A percentile compares a stretch with the other conserved stretches of the same genome.
Evolutionary conservation across 805 yeast genomes (phyloP).

Genomic region (Brettanomyces sp.): DNA sequence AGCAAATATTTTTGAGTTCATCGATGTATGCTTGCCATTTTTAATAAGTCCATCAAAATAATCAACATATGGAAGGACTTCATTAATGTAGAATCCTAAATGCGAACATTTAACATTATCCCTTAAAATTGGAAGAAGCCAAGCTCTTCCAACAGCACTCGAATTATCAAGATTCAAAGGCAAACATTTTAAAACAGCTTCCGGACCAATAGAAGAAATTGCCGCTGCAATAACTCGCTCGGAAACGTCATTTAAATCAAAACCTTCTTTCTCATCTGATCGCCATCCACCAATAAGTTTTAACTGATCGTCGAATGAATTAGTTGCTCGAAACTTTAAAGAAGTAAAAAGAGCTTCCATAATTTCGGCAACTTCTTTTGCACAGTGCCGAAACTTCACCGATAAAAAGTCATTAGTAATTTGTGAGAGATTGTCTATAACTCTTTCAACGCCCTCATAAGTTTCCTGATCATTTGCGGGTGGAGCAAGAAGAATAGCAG

Average conservation of each 20-base stretch:
- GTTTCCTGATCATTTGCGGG: constrained; percentile 36
- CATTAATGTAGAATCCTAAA: constrained; percentile 49
- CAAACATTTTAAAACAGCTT: constrained; percentile 57
- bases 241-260: constrained; percentile 62
- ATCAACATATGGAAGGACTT: constrained; percentile 58
- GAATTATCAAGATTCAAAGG: constrained; percentile 72
- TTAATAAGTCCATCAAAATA: constrained; percentile 42
- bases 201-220: constrained; percentile 79
- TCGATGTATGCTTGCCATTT: constrained; percentile 40
- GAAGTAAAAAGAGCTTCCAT: constrained; percentile 53
- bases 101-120: constrained; percentile 72
- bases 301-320: constrained; percentile 59
- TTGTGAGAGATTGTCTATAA: constrained; percentile 42
- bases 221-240: constrained; percentile 78
- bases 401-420: constrained; percentile 47
- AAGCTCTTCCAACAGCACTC: constrained; percentile 76
- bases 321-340: constrained; percentile 57
- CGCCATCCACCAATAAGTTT: constrained; percentile 80
- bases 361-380: constrained; percentile 64
- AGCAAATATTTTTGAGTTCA: constrained; percentile 67
- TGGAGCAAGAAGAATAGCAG: constrained; percentile 46
- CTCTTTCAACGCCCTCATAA: constrained; percentile 48
- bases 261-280: constrained; percentile 61
- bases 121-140: constrained; percentile 86
- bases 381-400: constrained; percentile 67